Percentiles rank a stretch among this genome's conserved stretches.
Conservation (phyloP, 2,329 filamentous ascomycete species). For the Clathrospora elynae region DNA sequence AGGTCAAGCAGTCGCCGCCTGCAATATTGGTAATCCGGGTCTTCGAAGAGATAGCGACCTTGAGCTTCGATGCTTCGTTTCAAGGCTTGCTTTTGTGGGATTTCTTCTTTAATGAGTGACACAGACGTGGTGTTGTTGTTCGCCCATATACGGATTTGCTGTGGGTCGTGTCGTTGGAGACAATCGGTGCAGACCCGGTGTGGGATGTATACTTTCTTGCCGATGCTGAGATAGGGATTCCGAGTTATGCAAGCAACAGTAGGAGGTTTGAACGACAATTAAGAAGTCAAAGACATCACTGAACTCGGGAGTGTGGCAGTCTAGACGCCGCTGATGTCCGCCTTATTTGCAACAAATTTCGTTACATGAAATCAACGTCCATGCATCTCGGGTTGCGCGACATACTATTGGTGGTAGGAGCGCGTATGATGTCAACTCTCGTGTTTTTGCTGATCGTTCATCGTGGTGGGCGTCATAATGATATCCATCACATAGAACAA, state of each 20-base stretch:
- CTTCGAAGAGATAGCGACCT: conserved; percentile 33
- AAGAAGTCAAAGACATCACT: conserved; percentile 25
- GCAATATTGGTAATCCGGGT: conserved; percentile 32
- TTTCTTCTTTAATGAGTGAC: conserved; percentile 26
- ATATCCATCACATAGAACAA: background rate
- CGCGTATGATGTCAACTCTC: conserved; percentile 9
- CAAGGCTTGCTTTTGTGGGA: conserved; percentile 22
- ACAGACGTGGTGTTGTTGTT: conserved; percentile 21
- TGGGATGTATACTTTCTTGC: conserved; percentile 30
- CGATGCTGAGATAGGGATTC: conserved; percentile 33
- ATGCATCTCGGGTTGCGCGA: conserved; percentile 19
- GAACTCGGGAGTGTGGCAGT: conserved; percentile 20
- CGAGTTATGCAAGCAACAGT: conserved; percentile 30
- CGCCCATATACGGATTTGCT: conserved; percentile 30
- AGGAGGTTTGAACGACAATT: conserved; percentile 29
- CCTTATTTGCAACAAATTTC: conserved; percentile 17
- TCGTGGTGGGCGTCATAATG: conserved; percentile 1
- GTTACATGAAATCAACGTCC: conserved; percentile 28
- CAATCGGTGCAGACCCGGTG: conserved; percentile 31
- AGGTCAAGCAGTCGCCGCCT: conserved; percentile 34
- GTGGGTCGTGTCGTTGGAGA: conserved; percentile 31
- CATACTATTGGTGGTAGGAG: conserved; percentile 9
- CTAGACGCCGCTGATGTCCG: conserved; percentile 19
- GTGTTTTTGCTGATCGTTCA: conserved; percentile 1
- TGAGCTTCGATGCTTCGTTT: conserved; percentile 34